phyloP scores from a whole-genome alignment of 306 rosid species.

The Vigna angularis region DNA sequence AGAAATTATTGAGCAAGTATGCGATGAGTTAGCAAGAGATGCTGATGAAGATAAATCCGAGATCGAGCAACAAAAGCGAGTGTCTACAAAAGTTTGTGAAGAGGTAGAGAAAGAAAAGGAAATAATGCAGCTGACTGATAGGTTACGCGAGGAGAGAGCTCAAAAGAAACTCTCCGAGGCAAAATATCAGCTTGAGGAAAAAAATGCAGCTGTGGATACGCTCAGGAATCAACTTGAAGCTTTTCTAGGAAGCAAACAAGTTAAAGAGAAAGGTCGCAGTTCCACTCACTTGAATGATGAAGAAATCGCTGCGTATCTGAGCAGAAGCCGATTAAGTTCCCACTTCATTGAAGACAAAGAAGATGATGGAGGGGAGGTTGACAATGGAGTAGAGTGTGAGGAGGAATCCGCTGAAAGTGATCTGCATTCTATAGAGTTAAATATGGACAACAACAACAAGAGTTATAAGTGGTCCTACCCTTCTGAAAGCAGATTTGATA shows the following conservation, averaged over 20 bases:
- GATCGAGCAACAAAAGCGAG: conserved; percentile 64
- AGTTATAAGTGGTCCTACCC: conserved; percentile 73
- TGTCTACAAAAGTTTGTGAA: conserved; percentile 64
- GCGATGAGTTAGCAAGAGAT: conserved; percentile 81
- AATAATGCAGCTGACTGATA: conserved; percentile 73
- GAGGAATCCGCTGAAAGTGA: conserved; percentile 92
- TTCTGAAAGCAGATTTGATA: conserved; percentile 64
- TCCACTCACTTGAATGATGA: conserved; percentile 69
- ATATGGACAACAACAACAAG: conserved; percentile 82
- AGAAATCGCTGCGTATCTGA: conserved; percentile 67
- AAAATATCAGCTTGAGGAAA: conserved; percentile 78
- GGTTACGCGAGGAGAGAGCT: conserved; percentile 75
- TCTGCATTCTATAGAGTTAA: conserved; percentile 89
- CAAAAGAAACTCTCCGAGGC: conserved; percentile 77
- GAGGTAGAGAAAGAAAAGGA: conserved; percentile 81
- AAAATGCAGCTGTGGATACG: conserved; percentile 78
- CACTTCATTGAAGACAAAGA: conserved; percentile 65
- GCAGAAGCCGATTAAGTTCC: conserved; percentile 61
- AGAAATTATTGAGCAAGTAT: conserved; percentile 87
- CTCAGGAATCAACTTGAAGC: conserved; percentile 92
- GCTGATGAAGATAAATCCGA: conserved; percentile 73
- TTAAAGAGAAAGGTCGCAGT: conserved; percentile 67
- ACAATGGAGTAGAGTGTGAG: conserved; percentile 69
- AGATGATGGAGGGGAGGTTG: conserved; percentile 84
- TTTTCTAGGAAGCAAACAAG: conserved; percentile 72